Evolutionary conservation across 805 yeast species (phyloP).

Genomic region (Yarrowia sp.): DNA sequence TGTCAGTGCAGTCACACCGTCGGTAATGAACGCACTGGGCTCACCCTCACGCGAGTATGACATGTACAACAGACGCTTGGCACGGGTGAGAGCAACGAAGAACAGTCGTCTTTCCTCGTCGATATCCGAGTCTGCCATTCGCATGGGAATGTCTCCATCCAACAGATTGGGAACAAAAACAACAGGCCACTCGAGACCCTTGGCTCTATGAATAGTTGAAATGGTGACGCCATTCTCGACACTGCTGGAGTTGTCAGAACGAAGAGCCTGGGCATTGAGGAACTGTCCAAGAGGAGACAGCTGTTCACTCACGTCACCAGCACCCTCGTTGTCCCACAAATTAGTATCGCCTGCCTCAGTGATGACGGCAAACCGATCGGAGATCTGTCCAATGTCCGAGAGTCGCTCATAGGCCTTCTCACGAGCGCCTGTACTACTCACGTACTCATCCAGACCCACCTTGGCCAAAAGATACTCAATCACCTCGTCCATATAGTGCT

Average conservation of each 20-base stretch:
- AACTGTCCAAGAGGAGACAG: conserved; percentile 27
- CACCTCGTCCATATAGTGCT: conserved; percentile 9
- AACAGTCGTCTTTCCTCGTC: conserved; percentile 66
- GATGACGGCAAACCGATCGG: conserved; percentile 10
- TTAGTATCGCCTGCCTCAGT: neutral
- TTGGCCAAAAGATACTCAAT: conserved; percentile 4
- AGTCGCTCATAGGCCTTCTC: conserved; percentile 1
- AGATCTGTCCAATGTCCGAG: neutral
- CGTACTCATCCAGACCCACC: neutral
- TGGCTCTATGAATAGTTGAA: conserved; percentile 87
- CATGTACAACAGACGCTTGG: conserved; percentile 55
- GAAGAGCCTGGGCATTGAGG: conserved; percentile 30
- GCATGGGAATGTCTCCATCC: conserved; percentile 29
- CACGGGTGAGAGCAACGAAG: conserved; percentile 87
- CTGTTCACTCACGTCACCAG: neutral
- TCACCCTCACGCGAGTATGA: conserved; percentile 26
- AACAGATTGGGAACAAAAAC: conserved; percentile 48
- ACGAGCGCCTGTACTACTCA: neutral
- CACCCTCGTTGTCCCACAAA: conserved; percentile 1
- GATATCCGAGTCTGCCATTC: conserved; percentile 35
- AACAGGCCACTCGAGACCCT: conserved; percentile 94
- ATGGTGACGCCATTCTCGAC: conserved; percentile 43
- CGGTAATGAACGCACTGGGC: neutral
- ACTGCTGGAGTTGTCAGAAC: conserved; percentile 23
- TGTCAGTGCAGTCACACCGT: neutral